Base-by-base conservation (phyloP, 2,329 filamentous ascomycete species). In the Ascochyta rabiei region DNA sequence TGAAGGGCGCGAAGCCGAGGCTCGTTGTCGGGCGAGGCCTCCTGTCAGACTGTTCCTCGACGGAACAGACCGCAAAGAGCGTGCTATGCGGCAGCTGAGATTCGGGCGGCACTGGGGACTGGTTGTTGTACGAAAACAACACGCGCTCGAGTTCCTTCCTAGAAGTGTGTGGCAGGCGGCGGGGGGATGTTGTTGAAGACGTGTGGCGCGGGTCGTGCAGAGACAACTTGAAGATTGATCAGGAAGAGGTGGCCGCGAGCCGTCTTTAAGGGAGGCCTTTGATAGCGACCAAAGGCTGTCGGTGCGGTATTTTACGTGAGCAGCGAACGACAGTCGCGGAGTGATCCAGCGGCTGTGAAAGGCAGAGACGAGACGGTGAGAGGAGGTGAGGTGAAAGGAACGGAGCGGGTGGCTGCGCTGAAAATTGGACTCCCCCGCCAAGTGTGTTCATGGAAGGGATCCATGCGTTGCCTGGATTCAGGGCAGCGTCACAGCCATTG, bases 11-110 rank as follows among this genome's bases (percentile, higher is more conserved):
- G 85, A 91, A 89, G 88, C 89, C 91, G 85, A 90, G 84, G 84
- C 84, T 88, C 85, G 88, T 87, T 86, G 90, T 72, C 71, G 75
- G 90, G 89, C 91, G 89, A 91, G 90, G 91, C 89, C 91, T 93
- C 89, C 89, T 91, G 90, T 92, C 48, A 51, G 61, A 96, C 91
- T 95, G 95, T 96, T 93, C 95, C 95, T 93, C 93, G 80, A 82
- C 83, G 82, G 93, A 93, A 98, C 98, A 93, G 96, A 93, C 89
- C 90, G 88, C 85, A 86, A 86, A 88, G 88, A 86, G 86, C 88
- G 89, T 96, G 90, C 91, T 98, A 99, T 99, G 93, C 95, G 95
- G 95, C 95, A 98, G 93, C 91, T 96, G 89, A 85, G 82, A 80
- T 78, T 80, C 80, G 80, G 84, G 79, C 77, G 84, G 80, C 76